Conservation (phyloP, 148 eudicot species). For the Chenopodium suecicum region DNA sequence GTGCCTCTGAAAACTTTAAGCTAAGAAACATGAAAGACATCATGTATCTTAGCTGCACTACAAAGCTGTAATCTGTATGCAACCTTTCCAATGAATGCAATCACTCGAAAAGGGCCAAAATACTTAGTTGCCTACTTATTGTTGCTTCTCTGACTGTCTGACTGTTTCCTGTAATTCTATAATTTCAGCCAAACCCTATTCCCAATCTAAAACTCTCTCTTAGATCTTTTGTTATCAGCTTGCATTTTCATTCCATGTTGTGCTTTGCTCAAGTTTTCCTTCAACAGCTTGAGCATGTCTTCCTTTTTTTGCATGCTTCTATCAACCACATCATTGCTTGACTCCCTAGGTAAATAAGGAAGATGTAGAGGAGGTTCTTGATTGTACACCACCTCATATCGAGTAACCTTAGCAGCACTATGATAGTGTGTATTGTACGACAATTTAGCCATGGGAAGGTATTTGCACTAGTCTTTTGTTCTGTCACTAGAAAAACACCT, state of each 20-base stretch:
- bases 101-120: too few relatives aligned
- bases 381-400: neutral
- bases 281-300: neutral
- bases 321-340: neutral
- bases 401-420: neutral
- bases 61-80: too few relatives aligned
- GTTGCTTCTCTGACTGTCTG: too few relatives aligned
- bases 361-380: neutral
- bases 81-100: too few relatives aligned
- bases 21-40: too few relatives aligned
- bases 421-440: neutral
- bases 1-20: too few relatives aligned
- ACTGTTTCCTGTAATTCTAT: neutral
- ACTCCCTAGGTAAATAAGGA: neutral
- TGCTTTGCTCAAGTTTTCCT: neutral
- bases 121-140: too few relatives aligned
- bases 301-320: neutral
- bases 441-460: too few relatives aligned
- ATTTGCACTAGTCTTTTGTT: too few relatives aligned
- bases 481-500: too few relatives aligned
- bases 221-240: neutral
- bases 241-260: neutral
- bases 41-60: too few relatives aligned
- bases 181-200: neutral
- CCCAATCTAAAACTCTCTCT: neutral